Base-by-base conservation (phyloP, 2,329 filamentous ascomycete genomes). In the Ophiostoma montium region DNA sequence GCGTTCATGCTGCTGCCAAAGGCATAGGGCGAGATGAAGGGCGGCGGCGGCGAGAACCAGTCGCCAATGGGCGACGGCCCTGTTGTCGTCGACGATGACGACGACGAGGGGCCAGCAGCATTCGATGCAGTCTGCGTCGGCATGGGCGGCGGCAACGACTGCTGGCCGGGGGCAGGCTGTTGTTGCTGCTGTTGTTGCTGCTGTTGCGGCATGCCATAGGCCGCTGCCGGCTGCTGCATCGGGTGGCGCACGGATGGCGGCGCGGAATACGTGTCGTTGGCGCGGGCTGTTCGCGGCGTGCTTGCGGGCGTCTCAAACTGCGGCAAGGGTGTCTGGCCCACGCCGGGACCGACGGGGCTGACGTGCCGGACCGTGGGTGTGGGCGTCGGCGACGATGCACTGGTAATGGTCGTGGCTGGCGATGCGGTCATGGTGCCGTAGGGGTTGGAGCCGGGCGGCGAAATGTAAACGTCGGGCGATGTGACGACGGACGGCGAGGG, bases 1-100 rank as follows among this genome's bases (percentile, higher is more conserved):
- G 57, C 35, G 11, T 48, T 62, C 50, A 65, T 64, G 21, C 42
- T 44, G 38, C 53, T 51, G 50, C n/a, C n/a, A n/a, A 74, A 74
- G 7, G 67, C 61, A 50, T 75, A 75, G 0, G 74, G 72, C 2
- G 72, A 70, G 46, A 76, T 70, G 54, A 76, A 72, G 0, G 70
- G 71, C 1, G 71, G 63, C 8, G 71, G 70, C 0, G 71, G 70
- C 11, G 66, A 69, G 61, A 74, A 76, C 75, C 75, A 78, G 52
- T 69, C 65, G 5, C 39, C 39, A 5, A 18, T 6, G 11, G 30
- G 5, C 7, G 30, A 5, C 2, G 30, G 6, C 65, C 64, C 3
- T 27, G 23, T 5, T 4, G 67, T 60, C 7, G 63, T 64, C 1
- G 65, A 63, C 19, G 73, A 42, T 15, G 23, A 15, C 5, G n/a